Evolutionary conservation across 2,329 filamentous ascomycete genomes (phyloP).

Genomic region (Claviceps sorghi): DNA sequence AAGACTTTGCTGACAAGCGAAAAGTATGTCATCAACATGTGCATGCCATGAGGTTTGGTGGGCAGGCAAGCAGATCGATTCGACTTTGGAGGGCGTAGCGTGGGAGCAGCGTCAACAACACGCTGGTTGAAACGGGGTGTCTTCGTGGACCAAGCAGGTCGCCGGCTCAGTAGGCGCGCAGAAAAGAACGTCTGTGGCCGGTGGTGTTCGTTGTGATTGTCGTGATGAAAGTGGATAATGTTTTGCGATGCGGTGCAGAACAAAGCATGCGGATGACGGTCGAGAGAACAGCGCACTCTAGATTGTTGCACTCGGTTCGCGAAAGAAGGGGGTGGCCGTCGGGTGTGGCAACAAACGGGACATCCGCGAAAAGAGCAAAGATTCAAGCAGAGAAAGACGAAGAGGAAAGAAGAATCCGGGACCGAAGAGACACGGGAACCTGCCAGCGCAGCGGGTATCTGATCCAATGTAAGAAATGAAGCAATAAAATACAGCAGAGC

Average conservation of each 20-base stretch:
- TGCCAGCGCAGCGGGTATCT: background rate
- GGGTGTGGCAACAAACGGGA: background rate
- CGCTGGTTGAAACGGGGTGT: background rate
- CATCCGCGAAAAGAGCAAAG: background rate
- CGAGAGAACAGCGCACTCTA: background rate
- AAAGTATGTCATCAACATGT: slow-evolving; percentile 1
- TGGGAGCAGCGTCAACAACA: background rate
- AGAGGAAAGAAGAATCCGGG: background rate
- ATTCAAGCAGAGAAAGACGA: background rate
- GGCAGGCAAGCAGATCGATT: background rate
- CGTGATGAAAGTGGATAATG: background rate
- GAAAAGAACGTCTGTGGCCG: background rate
- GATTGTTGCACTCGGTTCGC: background rate
- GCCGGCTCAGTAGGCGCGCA: background rate
- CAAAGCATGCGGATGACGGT: background rate
- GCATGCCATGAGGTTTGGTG: slow-evolving; percentile 1
- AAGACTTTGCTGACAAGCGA: background rate
- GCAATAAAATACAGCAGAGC: slow-evolving; percentile 4
- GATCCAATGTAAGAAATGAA: slow-evolving; percentile 1
- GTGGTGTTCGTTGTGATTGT: background rate
- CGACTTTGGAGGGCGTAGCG: background rate
- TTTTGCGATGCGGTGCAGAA: background rate
- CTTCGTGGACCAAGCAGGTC: background rate
- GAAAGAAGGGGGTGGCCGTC: background rate
- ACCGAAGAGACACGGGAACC: too few species aligned